These are phyloP conservation scores for Quercus dentata DNA, from an alignment of 306 rosid species.

Conservation along the genomic window DNA sequence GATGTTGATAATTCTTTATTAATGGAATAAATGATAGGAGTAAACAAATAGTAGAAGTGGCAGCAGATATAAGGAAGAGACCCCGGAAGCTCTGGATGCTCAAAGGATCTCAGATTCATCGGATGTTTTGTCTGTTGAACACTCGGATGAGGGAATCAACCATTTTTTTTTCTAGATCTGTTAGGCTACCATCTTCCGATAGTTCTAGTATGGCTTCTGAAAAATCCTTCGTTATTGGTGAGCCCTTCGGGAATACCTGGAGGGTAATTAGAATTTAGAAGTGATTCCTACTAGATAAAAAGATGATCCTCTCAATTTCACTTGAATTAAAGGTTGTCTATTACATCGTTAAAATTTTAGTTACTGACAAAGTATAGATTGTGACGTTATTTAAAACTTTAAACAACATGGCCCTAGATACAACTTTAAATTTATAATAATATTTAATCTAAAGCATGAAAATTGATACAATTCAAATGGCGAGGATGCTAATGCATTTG, in stretches of 20 bases:
- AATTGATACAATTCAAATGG: too few relatives aligned
- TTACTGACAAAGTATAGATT: too few relatives aligned
- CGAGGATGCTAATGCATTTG: too few relatives aligned
- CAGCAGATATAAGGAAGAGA: conserved; percentile 51
- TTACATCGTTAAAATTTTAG: too few relatives aligned
- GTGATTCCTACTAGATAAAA: too few relatives aligned
- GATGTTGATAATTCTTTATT: background rate
- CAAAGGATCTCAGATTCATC: conserved; percentile 25
- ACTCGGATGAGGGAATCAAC: conserved; percentile 18
- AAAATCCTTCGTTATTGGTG: conserved; percentile 54
- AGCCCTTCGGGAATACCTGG: conserved; percentile 66
- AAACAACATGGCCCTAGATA: too few relatives aligned
- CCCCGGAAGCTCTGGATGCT: conserved; percentile 50
- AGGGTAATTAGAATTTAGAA: background rate
- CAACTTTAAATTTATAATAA: too few relatives aligned
- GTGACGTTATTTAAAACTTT: too few relatives aligned
- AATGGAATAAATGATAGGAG: conserved; percentile 26
- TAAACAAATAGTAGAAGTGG: conserved; percentile 49
- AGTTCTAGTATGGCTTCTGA: conserved; percentile 52
- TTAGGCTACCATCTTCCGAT: conserved; percentile 35
- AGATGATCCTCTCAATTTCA: too few relatives aligned
- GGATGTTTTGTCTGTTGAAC: conserved; percentile 22
- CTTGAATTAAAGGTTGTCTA: too few relatives aligned
- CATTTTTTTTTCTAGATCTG: conserved; percentile 29
- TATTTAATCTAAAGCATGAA: too few relatives aligned